Evolutionary conservation across 2,329 filamentous ascomycete species (phyloP).

Genomic region (Erysiphe pulchra): DNA sequence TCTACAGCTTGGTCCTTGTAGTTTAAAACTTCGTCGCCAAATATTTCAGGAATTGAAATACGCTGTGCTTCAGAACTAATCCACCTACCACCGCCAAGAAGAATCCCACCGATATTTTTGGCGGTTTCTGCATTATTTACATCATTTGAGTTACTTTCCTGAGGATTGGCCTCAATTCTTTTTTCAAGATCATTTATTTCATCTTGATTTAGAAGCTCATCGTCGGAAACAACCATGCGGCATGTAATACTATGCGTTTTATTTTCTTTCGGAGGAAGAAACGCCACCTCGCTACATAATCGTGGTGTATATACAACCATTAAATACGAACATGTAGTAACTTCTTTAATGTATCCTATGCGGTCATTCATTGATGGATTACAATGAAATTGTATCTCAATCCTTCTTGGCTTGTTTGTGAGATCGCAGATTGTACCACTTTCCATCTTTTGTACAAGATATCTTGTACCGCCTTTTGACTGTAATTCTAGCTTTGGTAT

Average conservation of each 20-base stretch:
- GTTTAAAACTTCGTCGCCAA: constrained; percentile 31
- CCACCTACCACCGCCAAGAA: constrained; percentile 11
- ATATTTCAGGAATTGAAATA: constrained; percentile 14
- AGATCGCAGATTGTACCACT: constrained; percentile 45
- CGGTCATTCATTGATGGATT: constrained; percentile 35
- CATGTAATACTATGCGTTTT: constrained; percentile 37
- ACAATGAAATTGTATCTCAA: constrained; percentile 38
- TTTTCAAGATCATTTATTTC: constrained; percentile 16
- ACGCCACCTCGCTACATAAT: constrained; percentile 52
- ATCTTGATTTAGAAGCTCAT: constrained; percentile 7
- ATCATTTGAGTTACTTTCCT: constrained; percentile 15
- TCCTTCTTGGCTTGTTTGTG: constrained; percentile 37
- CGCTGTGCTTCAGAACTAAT: constrained; percentile 10
- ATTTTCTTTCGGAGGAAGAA: constrained; percentile 38
- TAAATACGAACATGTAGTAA: constrained; percentile 43
- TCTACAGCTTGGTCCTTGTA: constrained; percentile 2
- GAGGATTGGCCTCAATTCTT: constrained; percentile 5
- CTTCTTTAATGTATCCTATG: constrained; percentile 50
- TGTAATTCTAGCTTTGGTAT: constrained; percentile 24
- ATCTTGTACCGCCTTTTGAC: constrained; percentile 38
- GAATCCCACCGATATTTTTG: constrained; percentile 10
- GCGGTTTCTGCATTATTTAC: constrained; percentile 6
- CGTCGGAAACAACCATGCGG: constrained; percentile 28
- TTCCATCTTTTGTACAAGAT: constrained; percentile 40
- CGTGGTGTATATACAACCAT: constrained; percentile 51